phyloP scores from a whole-genome alignment of 371 early-diverging fungal species.

The Mucor indicus region DNA sequence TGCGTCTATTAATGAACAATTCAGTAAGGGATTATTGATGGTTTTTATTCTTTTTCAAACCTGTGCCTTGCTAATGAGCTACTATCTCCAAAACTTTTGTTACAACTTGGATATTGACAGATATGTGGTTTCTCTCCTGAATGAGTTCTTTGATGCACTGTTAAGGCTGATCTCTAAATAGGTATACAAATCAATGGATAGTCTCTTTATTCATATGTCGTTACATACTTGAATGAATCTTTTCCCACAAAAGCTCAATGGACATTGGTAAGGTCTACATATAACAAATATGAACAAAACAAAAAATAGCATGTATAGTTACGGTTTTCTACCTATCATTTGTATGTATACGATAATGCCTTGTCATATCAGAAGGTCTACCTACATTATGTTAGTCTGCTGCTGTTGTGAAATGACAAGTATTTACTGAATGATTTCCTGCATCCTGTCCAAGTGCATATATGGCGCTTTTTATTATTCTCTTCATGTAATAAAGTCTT shows the following conservation, averaged over 20 bases:
- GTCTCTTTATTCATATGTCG: too few relatives aligned
- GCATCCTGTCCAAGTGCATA: slow-evolving; percentile 23
- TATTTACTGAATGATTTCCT: slow-evolving; percentile 19
- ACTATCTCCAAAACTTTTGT: slow-evolving; percentile 51
- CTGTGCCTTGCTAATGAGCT: slow-evolving; percentile 5
- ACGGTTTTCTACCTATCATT: slow-evolving; percentile 32
- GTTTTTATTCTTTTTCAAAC: not conserved
- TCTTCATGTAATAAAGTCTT: not conserved
- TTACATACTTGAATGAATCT: slow-evolving; percentile 30
- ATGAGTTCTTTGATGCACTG: slow-evolving; percentile 52
- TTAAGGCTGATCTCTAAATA: not conserved
- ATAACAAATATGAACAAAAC: too few relatives aligned
- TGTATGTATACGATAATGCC: slow-evolving; percentile 30
- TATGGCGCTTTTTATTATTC: slow-evolving; percentile 13
- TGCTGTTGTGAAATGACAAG: too few relatives aligned
- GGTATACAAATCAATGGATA: too few relatives aligned
- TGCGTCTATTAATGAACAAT: slow-evolving; percentile 1
- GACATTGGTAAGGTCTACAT: slow-evolving; percentile 23
- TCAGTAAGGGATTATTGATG: not conserved
- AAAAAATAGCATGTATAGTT: too few relatives aligned
- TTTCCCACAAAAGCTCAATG: slow-evolving; percentile 18
- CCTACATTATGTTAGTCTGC: slow-evolving; percentile 4
- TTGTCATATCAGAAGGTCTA: slow-evolving; percentile 22
- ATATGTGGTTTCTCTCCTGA: slow-evolving; percentile 70
- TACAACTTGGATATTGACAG: slow-evolving; percentile 54